Evolutionary conservation across 148 eudicot genomes (phyloP).

Genomic region (Rhododendron molle): DNA sequence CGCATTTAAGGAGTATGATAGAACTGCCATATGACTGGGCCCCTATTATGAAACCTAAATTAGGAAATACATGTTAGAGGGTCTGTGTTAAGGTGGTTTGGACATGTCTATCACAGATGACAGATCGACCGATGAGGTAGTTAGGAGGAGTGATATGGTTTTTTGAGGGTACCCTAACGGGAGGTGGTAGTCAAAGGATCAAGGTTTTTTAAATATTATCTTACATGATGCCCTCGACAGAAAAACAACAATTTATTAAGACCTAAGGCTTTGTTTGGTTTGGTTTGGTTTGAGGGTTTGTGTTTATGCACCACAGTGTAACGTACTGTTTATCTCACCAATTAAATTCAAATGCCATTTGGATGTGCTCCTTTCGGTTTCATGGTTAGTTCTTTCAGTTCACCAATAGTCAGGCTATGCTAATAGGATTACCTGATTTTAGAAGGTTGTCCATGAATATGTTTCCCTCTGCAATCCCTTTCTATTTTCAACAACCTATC

Average conservation of each 20-base stretch:
- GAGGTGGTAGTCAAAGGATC: background rate
- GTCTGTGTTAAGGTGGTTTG: background rate
- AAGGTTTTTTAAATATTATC: background rate
- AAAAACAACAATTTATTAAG: background rate
- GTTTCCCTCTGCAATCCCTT: background rate
- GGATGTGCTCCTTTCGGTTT: background rate
- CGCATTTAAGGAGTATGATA: background rate
- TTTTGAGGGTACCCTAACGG: background rate
- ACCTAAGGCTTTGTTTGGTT: background rate
- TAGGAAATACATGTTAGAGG: background rate
- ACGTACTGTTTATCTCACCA: background rate
- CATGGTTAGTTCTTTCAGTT: background rate
- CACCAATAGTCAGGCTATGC: background rate
- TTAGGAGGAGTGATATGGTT: background rate
- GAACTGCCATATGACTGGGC: background rate
- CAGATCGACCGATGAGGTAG: background rate
- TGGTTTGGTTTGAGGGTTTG: background rate
- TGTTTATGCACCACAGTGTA: background rate
- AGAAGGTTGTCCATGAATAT: background rate
- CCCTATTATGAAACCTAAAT: background rate
- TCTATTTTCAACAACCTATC: background rate
- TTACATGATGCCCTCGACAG: background rate
- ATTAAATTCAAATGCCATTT: background rate
- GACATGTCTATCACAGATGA: background rate
- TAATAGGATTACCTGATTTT: constrained; percentile 1